Conservation (phyloP, 1,139 yeast genomes). For the Pichia sp. region DNA sequence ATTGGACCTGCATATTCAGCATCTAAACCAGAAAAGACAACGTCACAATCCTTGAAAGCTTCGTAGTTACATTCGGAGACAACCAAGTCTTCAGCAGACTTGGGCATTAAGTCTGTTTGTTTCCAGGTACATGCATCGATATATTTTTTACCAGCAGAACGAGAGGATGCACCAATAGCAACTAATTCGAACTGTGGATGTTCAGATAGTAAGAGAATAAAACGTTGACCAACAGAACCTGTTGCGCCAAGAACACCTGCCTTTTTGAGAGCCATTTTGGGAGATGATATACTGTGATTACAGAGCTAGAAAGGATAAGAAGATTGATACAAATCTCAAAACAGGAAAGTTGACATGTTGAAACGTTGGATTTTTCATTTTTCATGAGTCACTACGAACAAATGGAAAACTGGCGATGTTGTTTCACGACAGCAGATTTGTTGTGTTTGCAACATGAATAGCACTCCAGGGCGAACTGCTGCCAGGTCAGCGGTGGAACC, state of each 20-base stretch:
- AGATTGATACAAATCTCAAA: no score
- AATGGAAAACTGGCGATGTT: neutral
- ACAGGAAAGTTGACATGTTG: no score
- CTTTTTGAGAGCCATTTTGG: constrained; percentile 30
- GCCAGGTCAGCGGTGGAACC: neutral
- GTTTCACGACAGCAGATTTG: neutral
- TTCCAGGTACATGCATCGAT: constrained; percentile 90
- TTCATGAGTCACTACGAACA: neutral
- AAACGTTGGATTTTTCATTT: no score
- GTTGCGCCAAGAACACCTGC: constrained; percentile 97
- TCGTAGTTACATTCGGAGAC: constrained; percentile 77
- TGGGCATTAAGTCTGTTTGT: constrained; percentile 81
- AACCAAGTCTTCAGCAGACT: constrained; percentile 48
- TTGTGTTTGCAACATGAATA: neutral
- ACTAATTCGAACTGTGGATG: constrained; percentile 87
- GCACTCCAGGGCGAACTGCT: no score
- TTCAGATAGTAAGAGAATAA: constrained; percentile 71
- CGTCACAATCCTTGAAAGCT: constrained; percentile 79
- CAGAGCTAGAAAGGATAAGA: neutral
- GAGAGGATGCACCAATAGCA: constrained; percentile 85
- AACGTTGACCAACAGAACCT: constrained; percentile 96
- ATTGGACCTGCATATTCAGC: constrained; percentile 90
- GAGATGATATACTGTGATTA: neutral
- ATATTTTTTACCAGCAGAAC: constrained; percentile 90
- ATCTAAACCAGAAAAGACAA: constrained; percentile 92